Base-by-base conservation (phyloP, 352 stramenopile genomes). In the Globisporangium canariense region DNA sequence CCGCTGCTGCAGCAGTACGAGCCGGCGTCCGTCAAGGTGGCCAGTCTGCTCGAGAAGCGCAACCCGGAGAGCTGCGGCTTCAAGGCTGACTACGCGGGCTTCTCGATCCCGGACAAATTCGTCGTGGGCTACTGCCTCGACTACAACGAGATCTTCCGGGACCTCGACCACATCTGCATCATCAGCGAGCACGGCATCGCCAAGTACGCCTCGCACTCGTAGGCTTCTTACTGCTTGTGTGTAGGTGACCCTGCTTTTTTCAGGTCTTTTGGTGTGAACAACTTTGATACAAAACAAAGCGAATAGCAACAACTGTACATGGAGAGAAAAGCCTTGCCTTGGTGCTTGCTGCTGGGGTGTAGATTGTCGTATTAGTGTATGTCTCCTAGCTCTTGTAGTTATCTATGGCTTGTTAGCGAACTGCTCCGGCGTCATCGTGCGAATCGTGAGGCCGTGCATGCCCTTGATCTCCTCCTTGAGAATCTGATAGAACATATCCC, bases 91-190 rank as follows among this genome's bases (percentile, higher is more conserved):
- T 99, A 98, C 68, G 90, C 97, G 30, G 96, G 96, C 58, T 99
- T 99, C 74, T 96, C 81, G 51, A 98, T 99, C 71, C 97, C 97
- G 1, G 85, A 98, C 81, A 89, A 97, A 72, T 99, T 98, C 75
- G 89, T 97, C 45, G 81, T 96, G 60, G 97, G 97, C 45, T 99
- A 97, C 81, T 98, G 95, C 68, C 78, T 99, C 34, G 97, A 99
- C 81, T 99, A 98, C 84, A 97, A 99, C 76, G 93, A 98, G 75
- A 86, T 96, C 54, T 98, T 98, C 77, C 88, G 97, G 34, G 93
- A 98, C 70, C 76, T 98, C 60, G 82, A 96, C 66, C 93, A 98
- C 81, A 97, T 99, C 63, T 98, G 93, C 79, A 71, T 98, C 62
- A 98, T 99, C 72, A 97, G 86, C 68, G 73, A 98, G 28, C 67